Evolutionary conservation across 345 rosid species (phyloP).

Genomic region (Theobroma cacao): DNA sequence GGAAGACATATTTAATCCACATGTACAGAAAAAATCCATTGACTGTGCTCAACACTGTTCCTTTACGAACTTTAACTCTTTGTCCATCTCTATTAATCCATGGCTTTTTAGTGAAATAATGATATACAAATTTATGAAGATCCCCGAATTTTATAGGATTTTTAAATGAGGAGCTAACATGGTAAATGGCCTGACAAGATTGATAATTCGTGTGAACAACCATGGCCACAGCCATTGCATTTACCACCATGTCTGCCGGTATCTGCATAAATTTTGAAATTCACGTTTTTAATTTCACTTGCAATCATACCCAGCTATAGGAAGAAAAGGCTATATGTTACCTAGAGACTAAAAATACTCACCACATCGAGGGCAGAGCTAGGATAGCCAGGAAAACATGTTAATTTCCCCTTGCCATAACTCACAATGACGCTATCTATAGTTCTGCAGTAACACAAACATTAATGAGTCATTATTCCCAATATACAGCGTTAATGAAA

Average conservation of each 20-base stretch:
- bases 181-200: not conserved
- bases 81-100: not conserved
- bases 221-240: constrained; percentile 51
- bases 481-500: no score
- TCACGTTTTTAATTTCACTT: not conserved
- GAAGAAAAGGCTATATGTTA: not conserved
- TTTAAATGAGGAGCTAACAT: constrained; percentile 23
- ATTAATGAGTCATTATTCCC: no score
- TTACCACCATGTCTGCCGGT: constrained; percentile 85
- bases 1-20: not conserved
- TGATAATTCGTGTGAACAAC: constrained; percentile 32
- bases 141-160: constrained; percentile 27
- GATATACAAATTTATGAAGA: constrained; percentile 29
- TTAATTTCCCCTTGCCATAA: constrained; percentile 69
- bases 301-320: no score
- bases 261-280: constrained; percentile 31
- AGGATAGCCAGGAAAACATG: constrained; percentile 59
- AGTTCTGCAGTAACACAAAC: constrained; percentile 55
- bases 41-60: not conserved
- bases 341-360: constrained; percentile 16
- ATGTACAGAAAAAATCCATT: not conserved
- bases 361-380: constrained; percentile 52
- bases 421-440: constrained; percentile 64
- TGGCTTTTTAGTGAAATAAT: constrained; percentile 34
- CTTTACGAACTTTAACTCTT: not conserved